These are phyloP conservation scores for Globisporangium irregulare DNA, from an alignment of 352 stramenopile species.

Conservation along the genomic window DNA sequence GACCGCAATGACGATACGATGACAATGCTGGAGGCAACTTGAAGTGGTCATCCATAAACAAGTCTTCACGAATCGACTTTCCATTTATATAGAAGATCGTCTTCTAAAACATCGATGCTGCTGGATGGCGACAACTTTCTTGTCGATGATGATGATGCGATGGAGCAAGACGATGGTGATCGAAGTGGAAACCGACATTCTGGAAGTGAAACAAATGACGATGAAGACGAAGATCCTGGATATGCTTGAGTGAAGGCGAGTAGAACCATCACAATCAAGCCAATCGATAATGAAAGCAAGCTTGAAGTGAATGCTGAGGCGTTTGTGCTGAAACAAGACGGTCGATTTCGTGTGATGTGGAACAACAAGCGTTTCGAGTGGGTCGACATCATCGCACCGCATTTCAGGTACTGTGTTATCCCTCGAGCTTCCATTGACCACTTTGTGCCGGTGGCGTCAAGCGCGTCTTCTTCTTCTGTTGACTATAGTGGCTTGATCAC, in stretches of 20 bases:
- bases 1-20: too few species aligned
- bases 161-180: not conserved
- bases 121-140: conserved; percentile 15
- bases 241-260: not conserved
- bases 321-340: not conserved
- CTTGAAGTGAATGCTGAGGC: not conserved
- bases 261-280: not conserved
- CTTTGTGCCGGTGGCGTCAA: too few species aligned
- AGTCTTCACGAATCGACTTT: too few species aligned
- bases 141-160: too few species aligned
- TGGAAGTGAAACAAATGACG: too few species aligned
- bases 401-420: not conserved
- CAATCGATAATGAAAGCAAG: not conserved
- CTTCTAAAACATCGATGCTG: conserved; percentile 3
- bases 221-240: not conserved
- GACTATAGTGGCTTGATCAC: not conserved
- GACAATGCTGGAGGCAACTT: too few species aligned
- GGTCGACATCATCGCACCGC: conserved; percentile 7
- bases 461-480: not conserved
- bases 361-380: not conserved
- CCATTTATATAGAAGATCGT: too few species aligned
- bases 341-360: conserved; percentile 3
- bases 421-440: not conserved
- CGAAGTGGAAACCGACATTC: too few species aligned
- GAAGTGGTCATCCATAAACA: too few species aligned